Conservation (phyloP, 2,329 filamentous ascomycete genomes). For the Epichloe coenophiala region DNA sequence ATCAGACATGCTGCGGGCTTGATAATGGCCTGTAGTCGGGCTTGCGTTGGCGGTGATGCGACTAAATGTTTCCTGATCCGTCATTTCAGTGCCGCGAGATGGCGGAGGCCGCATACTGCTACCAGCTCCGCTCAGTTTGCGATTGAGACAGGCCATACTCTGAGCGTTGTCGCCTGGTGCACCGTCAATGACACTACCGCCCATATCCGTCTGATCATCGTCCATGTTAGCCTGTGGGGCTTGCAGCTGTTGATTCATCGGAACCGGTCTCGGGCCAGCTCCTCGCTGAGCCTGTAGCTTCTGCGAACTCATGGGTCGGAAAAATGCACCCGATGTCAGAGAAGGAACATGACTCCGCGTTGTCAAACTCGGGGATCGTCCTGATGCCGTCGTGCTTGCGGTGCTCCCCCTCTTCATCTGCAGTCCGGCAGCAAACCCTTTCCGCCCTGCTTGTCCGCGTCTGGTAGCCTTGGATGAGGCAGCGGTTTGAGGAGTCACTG, state of each 20-base stretch:
- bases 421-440: constrained; percentile 27
- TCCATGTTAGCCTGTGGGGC: constrained; percentile 19
- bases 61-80: constrained; percentile 59
- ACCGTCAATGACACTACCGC: constrained; percentile 26
- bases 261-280: constrained; percentile 35
- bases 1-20: constrained; percentile 53
- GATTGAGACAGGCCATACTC: constrained; percentile 28
- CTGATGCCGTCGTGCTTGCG: constrained; percentile 35
- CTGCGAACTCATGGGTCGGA: constrained; percentile 92
- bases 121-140: constrained; percentile 23
- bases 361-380: constrained; percentile 41
- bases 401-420: constrained; percentile 31
- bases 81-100: constrained; percentile 71
- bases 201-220: constrained; percentile 27
- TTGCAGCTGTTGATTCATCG: constrained; percentile 24
- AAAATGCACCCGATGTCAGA: constrained; percentile 81
- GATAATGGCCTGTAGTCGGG: constrained; percentile 46
- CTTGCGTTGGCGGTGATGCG: constrained; percentile 62
- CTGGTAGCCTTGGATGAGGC: constrained; percentile 29
- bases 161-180: constrained; percentile 44
- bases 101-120: constrained; percentile 43
- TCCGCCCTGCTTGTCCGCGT: constrained; percentile 43
- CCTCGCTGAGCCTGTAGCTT: constrained; percentile 79
- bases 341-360: constrained; percentile 83
- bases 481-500: constrained; percentile 40